Conservation (phyloP, 192 early-diverging fungal species). For the Coemansia reversa region DNA sequence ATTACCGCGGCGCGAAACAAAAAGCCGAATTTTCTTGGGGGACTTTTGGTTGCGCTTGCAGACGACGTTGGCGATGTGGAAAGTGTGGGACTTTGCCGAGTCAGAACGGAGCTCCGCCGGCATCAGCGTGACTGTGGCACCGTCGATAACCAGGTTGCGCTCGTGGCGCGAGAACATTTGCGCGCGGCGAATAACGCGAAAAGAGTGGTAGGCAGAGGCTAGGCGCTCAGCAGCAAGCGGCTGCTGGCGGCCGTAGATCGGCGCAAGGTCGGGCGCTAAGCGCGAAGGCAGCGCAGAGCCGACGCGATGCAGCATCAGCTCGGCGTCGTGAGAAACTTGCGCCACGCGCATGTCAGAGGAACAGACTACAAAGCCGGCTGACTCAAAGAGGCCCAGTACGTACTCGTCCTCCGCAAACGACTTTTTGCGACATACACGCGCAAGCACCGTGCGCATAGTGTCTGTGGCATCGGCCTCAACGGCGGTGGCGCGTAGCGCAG, state of each 20-base stretch:
- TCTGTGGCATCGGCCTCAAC: constrained; percentile 71
- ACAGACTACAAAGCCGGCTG: constrained; percentile 65
- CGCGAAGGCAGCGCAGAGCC: constrained; percentile 20
- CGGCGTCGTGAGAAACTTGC: constrained; percentile 34
- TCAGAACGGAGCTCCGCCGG: constrained; percentile 82
- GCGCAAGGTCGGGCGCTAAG: constrained; percentile 6
- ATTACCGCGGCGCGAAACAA: constrained; percentile 57
- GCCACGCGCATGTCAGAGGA: constrained; percentile 79
- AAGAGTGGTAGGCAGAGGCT: constrained; percentile 65
- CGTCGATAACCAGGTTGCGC: constrained; percentile 89
- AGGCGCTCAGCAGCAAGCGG: background rate
- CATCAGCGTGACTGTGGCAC: constrained; percentile 89
- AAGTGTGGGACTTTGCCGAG: constrained; percentile 75
- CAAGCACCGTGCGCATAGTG: constrained; percentile 77
- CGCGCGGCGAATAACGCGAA: constrained; percentile 77
- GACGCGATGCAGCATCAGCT: constrained; percentile 47
- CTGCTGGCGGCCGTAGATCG: constrained; percentile 21
- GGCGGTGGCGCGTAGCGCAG: constrained; percentile 90
- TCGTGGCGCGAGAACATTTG: constrained; percentile 87
- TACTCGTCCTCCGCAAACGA: constrained; percentile 84
- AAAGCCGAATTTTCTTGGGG: constrained; percentile 67
- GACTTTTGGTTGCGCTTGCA: constrained; percentile 72
- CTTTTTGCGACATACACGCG: constrained; percentile 82
- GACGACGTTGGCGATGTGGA: constrained; percentile 65
- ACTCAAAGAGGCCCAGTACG: constrained; percentile 77